phyloP scores from a whole-genome alignment of 305 asterid species.

The Solanum hybrid region DNA sequence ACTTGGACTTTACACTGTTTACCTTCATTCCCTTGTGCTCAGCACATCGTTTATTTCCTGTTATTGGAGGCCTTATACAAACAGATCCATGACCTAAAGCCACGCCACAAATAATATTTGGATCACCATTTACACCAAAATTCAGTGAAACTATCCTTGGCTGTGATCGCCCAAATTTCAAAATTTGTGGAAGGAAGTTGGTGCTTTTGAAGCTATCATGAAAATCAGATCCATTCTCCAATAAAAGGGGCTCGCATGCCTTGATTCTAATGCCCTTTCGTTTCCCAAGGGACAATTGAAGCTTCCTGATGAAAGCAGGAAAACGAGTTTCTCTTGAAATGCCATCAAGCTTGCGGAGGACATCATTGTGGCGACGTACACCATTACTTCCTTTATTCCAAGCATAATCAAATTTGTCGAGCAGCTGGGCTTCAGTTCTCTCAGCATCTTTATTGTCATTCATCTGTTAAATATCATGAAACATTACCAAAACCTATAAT shows the following conservation, averaged over 20 bases:
- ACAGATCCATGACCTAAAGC: constrained; percentile 50
- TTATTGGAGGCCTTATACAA: constrained; percentile 50
- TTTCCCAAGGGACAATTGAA: constrained; percentile 33
- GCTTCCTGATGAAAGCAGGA: constrained; percentile 32
- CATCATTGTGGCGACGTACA: constrained; percentile 56
- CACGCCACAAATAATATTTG: constrained; percentile 41
- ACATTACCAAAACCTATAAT: not conserved
- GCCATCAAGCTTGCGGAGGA: constrained; percentile 32
- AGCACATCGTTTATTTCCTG: constrained; percentile 69
- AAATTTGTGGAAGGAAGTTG: constrained; percentile 27
- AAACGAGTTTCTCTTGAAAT: constrained; percentile 28
- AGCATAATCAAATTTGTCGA: constrained; percentile 70
- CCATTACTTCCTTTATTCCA: constrained; percentile 88
- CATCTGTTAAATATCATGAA: constrained; percentile 36
- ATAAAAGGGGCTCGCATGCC: constrained; percentile 17
- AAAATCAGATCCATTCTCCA: constrained; percentile 18
- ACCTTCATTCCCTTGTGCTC: constrained; percentile 82
- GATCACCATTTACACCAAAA: constrained; percentile 9
- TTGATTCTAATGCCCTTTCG: constrained; percentile 52
- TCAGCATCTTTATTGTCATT: constrained; percentile 60
- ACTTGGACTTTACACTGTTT: constrained; percentile 33
- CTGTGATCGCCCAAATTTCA: constrained; percentile 49
- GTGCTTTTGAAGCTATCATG: constrained; percentile 13
- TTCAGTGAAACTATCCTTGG: constrained; percentile 31
- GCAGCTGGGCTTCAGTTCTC: constrained; percentile 66